Evolutionary conservation across 164 flowering plant genomes (phyloP), one percentile per base, ranked within the genome.

Genomic region (Warburgia ugandensis): DNA sequence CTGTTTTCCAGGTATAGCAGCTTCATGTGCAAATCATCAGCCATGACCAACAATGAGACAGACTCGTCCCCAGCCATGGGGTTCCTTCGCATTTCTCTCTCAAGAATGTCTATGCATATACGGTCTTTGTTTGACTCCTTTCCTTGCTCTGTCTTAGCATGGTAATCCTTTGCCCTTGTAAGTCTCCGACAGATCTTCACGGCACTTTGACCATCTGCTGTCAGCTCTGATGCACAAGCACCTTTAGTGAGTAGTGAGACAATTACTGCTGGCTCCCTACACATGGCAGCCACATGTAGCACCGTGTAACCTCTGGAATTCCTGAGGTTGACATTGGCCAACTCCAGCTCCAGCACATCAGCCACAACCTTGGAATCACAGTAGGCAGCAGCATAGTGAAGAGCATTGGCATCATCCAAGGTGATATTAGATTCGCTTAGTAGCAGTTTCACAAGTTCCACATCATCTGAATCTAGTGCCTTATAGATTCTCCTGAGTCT

Each of bases 401-500:
- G 82, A 22, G 86, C 89, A 65, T 58, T 46, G 2, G 94, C 94
- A 33, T 70, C 79, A 59, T 84, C 83, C 38, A 84, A 52, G 17
- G 81, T 81, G 23, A 70, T 55, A 26, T 62, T 48, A 21, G 82
- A 74, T 50, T 84, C 94, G 3, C 54, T 52, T 20, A 84, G 55
- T 1, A 84, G 81, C 43, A 81, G 73, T 28, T 60, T 74, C 20
- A 84, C 73, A 12, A 84, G 76, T 61, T 84, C 89, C 14, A 84
- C 76, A 73, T 84, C 94, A 56, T 84, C 83, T 0, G 84, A 81
- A 53, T 84, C 94, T 41, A 84, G 52, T 16, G 94, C 94, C 59
- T 55, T 76, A 53, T 55, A 72, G 31, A 81, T 77, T 58, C 80
- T 79, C 63, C 52, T 64, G 35, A 76, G 61, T 62, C 73, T 66